Percentiles rank a stretch among this genome's conserved stretches.
Evolutionary conservation across 2,329 filamentous ascomycete genomes (phyloP).

Genomic region (Pseudogymnoascus verrucosus): DNA sequence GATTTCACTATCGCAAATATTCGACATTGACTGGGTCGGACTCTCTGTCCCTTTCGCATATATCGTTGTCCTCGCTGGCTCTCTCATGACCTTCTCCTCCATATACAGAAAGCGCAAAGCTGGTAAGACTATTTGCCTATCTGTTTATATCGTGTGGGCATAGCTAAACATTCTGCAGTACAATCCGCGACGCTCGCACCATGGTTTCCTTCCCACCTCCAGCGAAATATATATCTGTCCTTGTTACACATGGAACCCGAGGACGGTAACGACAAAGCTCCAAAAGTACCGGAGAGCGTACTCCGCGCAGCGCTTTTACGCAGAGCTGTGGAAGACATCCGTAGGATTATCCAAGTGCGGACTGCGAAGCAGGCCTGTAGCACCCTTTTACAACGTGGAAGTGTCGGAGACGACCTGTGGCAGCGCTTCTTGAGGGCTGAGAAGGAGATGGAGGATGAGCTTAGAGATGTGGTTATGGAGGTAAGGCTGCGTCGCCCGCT

Average conservation of each 20-base stretch:
- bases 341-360: conserved; percentile 81
- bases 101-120: conserved; percentile 92
- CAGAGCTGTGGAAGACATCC: conserved; percentile 86
- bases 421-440: conserved; percentile 86
- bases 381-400: conserved; percentile 76
- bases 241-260: conserved; percentile 71
- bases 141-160: conserved; percentile 14
- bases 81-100: conserved; percentile 83
- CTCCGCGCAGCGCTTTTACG: conserved; percentile 82
- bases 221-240: conserved; percentile 90
- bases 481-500: conserved; percentile 38
- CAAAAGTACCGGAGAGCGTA: conserved; percentile 70
- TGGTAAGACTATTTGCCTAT: conserved; percentile 40
- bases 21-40: conserved; percentile 65
- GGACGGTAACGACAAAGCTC: conserved; percentile 55
- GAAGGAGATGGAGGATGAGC: conserved; percentile 95
- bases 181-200: conserved; percentile 80
- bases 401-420: conserved; percentile 93
- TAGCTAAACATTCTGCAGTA: conserved; percentile 37
- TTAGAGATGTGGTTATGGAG: conserved; percentile 89
- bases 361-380: conserved; percentile 82
- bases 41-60: conserved; percentile 85
- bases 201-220: conserved; percentile 87
- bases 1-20: conserved; percentile 23
- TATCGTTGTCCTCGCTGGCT: conserved; percentile 76